Percentiles rank a stretch among this genome's conserved stretches.
Evolutionary conservation across 345 rosid species (phyloP).

Genomic region (Acer campestre): DNA sequence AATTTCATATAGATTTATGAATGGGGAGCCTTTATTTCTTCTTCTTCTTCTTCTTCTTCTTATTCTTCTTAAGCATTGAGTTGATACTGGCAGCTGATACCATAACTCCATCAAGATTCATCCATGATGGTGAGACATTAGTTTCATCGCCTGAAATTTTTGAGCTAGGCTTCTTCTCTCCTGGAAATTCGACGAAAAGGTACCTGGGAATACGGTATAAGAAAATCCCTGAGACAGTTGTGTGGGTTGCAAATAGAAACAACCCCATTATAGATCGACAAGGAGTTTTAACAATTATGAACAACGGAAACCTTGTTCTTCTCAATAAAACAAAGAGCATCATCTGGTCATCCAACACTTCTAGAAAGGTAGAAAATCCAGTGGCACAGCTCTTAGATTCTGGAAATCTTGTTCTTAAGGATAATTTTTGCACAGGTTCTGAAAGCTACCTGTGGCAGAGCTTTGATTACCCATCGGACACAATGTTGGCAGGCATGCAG

Average conservation of each 20-base stretch:
- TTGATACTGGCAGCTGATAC: constrained; percentile 14
- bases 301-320: constrained; percentile 34
- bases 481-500: constrained; percentile 47
- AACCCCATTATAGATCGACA: constrained; percentile 24
- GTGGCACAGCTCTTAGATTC: constrained; percentile 38
- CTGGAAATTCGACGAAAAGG: constrained; percentile 22
- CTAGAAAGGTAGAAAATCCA: constrained; percentile 23
- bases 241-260: constrained; percentile 57
- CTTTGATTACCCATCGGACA: constrained; percentile 51
- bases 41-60: constrained; percentile 7
- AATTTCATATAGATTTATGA: background rate
- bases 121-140: constrained; percentile 24
- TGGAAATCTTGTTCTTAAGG: constrained; percentile 49
- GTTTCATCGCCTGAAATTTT: constrained; percentile 5
- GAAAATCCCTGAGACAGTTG: constrained; percentile 21
- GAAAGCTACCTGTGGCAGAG: constrained; percentile 42
- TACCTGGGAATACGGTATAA: constrained; percentile 55
- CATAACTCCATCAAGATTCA: constrained; percentile 10
- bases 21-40: background rate
- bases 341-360: constrained; percentile 39
- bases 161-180: constrained; percentile 36
- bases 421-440: background rate
- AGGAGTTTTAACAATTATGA: constrained; percentile 24
- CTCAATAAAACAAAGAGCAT: constrained; percentile 5
- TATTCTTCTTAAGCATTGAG: background rate